Evolutionary conservation across 768 basidiomycete genomes (phyloP), one percentile per base, ranked within the genome.

Genomic region (Pisolithus albus): DNA sequence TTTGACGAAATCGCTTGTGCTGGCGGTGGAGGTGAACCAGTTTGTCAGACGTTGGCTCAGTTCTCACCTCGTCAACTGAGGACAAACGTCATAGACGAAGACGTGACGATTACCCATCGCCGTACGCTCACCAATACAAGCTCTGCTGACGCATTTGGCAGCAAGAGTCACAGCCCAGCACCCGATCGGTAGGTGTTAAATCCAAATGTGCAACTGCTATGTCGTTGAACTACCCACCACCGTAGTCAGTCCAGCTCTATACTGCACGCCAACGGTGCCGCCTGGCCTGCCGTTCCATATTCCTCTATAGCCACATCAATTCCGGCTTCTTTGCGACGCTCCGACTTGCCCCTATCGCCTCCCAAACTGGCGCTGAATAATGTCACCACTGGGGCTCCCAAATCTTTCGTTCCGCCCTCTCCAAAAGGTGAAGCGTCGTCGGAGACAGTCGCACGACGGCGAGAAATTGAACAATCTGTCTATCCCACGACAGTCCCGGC

Each of bases 341-440:
- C 57, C 58, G 63, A 58, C 55, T 56, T 44, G n/a, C 70, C 72
- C 19, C 78, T 74, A 21, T 76, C 78, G n/a, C 81, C 80, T 24
- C 85, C 87, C 15, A 74, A 70, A 34, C 69, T 87, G 36, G 79
- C 86, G 9, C 65, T 87, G 53, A 88, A 88, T 60, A 87, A 86
- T 26, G 69, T 86, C 37, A 78, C 84, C 10, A 80, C 82, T 15
- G 72, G 78, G 50, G 75, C 80, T 41, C 83, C 84, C 11, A 75
- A 72, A 51, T 75, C 71, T 61, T 61, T 81, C 64, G 52, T 60
- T 47, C 43, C 66, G 24, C 49, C 49, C 23, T 19, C 44, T 66
- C 37, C 41, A 52, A 40, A 19, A 19, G 18, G 21, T 30, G 11
- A 51, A 8, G 44, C 70, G 23, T 74, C 76, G 7, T 61, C 71